Evolutionary conservation across 1,284 basidiomycete species (phyloP).

Genomic region (Flammula alnicola): DNA sequence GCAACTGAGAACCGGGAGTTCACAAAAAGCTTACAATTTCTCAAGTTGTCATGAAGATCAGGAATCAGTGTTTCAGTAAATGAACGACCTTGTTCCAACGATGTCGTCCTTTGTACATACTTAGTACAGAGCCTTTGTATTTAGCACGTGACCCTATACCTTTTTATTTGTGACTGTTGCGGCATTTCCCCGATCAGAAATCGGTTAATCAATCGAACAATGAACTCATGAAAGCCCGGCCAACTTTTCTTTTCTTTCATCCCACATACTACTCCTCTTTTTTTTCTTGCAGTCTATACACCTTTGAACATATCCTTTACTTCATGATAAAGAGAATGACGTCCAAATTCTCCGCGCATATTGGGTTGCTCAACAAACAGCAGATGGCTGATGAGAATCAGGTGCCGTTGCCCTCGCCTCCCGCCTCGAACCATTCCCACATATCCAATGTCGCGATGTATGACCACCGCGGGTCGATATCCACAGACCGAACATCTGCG

Average conservation of each 20-base stretch:
- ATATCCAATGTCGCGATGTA: too few relatives aligned
- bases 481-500: constrained; percentile 61
- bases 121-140: too few relatives aligned
- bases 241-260: constrained; percentile 19
- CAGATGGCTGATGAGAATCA: constrained; percentile 26
- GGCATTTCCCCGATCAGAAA: too few relatives aligned
- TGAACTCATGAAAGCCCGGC: constrained; percentile 14
- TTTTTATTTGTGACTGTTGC: too few relatives aligned
- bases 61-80: too few relatives aligned
- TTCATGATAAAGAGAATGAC: constrained; percentile 45
- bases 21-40: too few relatives aligned
- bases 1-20: too few relatives aligned
- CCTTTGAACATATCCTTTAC: constrained; percentile 10
- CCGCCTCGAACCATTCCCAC: constrained; percentile 31
- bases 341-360: constrained; percentile 36
- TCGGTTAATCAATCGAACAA: constrained; percentile 25
- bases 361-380: constrained; percentile 29
- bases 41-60: too few relatives aligned
- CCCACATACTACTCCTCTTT: constrained; percentile 20
- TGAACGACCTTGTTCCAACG: too few relatives aligned
- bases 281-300: constrained; percentile 5
- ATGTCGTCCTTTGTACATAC: too few relatives aligned
- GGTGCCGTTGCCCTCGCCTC: constrained; percentile 35
- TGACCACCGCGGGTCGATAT: constrained; percentile 63
- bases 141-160: too few relatives aligned